Base-by-base conservation (phyloP, 768 basidiomycete species). In the Pleurotus ostreatus region DNA sequence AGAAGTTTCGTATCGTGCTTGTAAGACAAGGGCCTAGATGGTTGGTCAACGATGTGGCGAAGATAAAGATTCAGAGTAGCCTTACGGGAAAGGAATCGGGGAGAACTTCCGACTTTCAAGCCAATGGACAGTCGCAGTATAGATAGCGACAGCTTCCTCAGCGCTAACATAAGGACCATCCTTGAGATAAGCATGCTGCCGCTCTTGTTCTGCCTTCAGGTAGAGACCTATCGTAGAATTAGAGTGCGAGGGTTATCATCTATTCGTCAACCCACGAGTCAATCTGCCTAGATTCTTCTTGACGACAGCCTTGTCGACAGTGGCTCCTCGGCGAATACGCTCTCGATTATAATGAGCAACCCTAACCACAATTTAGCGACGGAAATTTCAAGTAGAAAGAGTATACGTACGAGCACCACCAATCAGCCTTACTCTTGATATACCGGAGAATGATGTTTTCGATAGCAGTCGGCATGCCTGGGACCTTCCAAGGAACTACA, bases 101-200 rank as follows among this genome's bases (percentile, higher is more conserved):
- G 94, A 90, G 72, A 98, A 98, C 70, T 98, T 98, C 64, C 96
- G 83, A 64, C 89, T 93, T 72, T 99, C 97, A 20, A 99, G 79
- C 97, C 97, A 99, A 71, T 99, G 96, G 2, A 98, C 96, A 0
- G 96, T 98, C 8, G 95, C 93, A 0, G 96, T 96, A 72, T 98
- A 99, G 66, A 98, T 94, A 2, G 97, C 97, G 18, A 98, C 96
- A 52, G 96, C 97, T 68, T 98, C 97, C 70, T 98, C 97, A 11
- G 96, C 94, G 62, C 92, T 96, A 71, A 99, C 94, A 68, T 99
- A 98, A 5, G 97, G 97, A 49, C 97, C 97, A 71, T 99, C 97
- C 77, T 99, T 98, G 61, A 99, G 85, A 69, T 99, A 99, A 2
- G 89, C 95, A 64, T 99, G 96, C 70, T 98, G 97, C 59, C 97